Evolutionary conservation across 2,329 filamentous ascomycete species (phyloP).

Genomic region (Colletotrichum cereale): DNA sequence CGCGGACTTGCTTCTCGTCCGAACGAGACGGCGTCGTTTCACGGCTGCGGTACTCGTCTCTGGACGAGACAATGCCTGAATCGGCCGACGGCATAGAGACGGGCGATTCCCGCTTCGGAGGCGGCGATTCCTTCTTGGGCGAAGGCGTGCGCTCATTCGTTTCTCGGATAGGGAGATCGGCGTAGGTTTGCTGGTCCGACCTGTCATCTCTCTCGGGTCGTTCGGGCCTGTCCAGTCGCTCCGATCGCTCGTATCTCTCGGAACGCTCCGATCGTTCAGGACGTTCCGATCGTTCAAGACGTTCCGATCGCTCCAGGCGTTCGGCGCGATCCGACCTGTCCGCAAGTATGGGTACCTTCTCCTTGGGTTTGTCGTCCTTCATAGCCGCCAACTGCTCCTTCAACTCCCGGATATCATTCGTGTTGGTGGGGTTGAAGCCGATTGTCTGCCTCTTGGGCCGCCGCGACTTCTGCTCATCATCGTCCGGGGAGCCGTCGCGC

Average conservation of each 20-base stretch:
- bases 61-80: slow-evolving; percentile 34
- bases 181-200: slow-evolving; percentile 32
- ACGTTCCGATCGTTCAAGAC: slow-evolving; percentile 25
- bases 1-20: slow-evolving; percentile 67
- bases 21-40: slow-evolving; percentile 50
- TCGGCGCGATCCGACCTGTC: slow-evolving; percentile 32
- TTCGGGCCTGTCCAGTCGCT: slow-evolving; percentile 23
- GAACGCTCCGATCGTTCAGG: slow-evolving; percentile 23
- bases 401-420: slow-evolving; percentile 61
- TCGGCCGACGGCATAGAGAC: slow-evolving; percentile 33
- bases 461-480: slow-evolving; percentile 53
- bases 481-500: slow-evolving; percentile 58
- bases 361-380: slow-evolving; percentile 43
- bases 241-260: slow-evolving; percentile 21
- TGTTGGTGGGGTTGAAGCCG: slow-evolving; percentile 66
- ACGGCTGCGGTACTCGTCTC: slow-evolving; percentile 56
- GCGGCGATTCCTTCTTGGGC: slow-evolving; percentile 34
- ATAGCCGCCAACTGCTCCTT: slow-evolving; percentile 64
- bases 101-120: slow-evolving; percentile 31
- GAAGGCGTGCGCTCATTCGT: slow-evolving; percentile 34
- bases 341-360: slow-evolving; percentile 29
- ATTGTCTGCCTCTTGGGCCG: slow-evolving; percentile 55
- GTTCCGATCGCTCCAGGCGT: slow-evolving; percentile 18
- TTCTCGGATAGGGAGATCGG: slow-evolving; percentile 29
- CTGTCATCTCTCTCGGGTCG: slow-evolving; percentile 19